phyloP scores from a whole-genome alignment of 176 grass and related monocot genomes.

The Calamus simplicifolius region DNA sequence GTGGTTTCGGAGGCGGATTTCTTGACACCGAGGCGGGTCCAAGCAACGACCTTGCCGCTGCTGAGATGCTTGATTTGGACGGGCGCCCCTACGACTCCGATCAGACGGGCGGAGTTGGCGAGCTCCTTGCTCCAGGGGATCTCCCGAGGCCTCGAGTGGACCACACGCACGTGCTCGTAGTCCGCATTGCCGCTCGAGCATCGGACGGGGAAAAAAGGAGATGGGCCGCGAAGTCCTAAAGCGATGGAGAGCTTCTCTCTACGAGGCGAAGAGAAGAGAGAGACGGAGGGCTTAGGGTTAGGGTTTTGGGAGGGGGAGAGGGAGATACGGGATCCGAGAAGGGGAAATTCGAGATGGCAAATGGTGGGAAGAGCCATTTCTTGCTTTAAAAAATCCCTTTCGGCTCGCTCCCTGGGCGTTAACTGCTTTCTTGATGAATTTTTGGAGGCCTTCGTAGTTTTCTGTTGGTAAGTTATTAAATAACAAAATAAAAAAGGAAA shows the following conservation, averaged over 20 bases:
- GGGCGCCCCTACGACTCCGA: constrained; percentile 58
- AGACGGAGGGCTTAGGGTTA: no score
- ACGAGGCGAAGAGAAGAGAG: no score
- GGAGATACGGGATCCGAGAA: no score
- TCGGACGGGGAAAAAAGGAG: background rate
- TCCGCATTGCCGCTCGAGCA: constrained; percentile 7
- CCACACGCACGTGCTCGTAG: constrained; percentile 7
- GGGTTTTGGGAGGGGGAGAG: no score
- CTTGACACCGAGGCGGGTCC: constrained; percentile 61
- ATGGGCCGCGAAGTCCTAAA: background rate
- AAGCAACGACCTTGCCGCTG: constrained; percentile 55
- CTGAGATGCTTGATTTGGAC: constrained; percentile 63
- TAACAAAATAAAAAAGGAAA: no score
- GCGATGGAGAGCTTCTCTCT: background rate
- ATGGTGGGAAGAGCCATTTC: no score
- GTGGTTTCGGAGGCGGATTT: constrained; percentile 70
- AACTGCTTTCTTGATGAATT: no score
- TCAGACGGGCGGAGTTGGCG: constrained; percentile 61
- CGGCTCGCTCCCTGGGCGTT: no score
- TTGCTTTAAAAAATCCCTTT: no score
- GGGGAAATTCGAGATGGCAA: no score
- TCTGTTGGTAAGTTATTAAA: no score
- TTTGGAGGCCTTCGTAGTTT: no score
- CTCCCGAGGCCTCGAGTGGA: constrained; percentile 44
- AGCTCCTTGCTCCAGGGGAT: constrained; percentile 68